A percentile compares a stretch with the other conserved stretches of the same genome.
phyloP scores from a whole-genome alignment of 768 basidiomycete genomes.

The Lactifluus piperatus region DNA sequence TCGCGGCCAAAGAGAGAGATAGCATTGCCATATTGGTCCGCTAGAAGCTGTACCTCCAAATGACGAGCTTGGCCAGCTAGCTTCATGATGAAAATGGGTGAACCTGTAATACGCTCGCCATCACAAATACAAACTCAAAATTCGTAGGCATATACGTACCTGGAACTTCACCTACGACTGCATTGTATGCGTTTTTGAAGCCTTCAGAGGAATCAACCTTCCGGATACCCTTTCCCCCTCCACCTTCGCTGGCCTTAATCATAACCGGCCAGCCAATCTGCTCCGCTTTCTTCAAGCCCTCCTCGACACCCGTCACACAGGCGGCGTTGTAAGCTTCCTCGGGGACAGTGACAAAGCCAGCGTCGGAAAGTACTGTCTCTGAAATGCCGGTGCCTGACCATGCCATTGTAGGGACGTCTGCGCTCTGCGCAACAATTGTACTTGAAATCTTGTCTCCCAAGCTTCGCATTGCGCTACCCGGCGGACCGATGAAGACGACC shows the following conservation, averaged over 20 bases:
- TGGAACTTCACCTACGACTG: conserved; percentile 93
- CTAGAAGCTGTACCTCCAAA: conserved; percentile 94
- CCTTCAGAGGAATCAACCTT: conserved; percentile 81
- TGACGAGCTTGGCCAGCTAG: conserved; percentile 96
- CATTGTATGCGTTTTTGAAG: conserved; percentile 92
- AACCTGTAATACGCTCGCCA: conserved; percentile 44
- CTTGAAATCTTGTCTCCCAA: conserved; percentile 99
- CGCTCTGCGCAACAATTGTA: conserved; percentile 97
- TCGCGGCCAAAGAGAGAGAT: conserved; percentile 99
- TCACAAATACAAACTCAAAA: conserved; percentile 5
- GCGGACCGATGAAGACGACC: conserved; percentile 98
- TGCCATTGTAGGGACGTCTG: conserved; percentile 94
- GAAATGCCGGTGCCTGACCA: conserved; percentile 96
- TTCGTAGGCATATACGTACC: conserved; percentile 40
- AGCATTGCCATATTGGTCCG: conserved; percentile 98
- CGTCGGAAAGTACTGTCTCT: conserved; percentile 73
- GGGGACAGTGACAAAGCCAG: conserved; percentile 90
- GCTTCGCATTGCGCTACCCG: conserved; percentile 97
- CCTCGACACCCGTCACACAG: conserved; percentile 81
- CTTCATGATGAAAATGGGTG: conserved; percentile 99
- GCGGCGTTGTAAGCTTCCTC: conserved; percentile 83
- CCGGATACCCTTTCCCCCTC: conserved; percentile 97
- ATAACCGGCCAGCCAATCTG: conserved; percentile 95
- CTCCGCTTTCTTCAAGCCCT: conserved; percentile 76
- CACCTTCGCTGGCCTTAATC: conserved; percentile 99